phyloP scores from a whole-genome alignment of 495 filamentous ascomycete genomes.

The Trichoderma asperelloides region DNA sequence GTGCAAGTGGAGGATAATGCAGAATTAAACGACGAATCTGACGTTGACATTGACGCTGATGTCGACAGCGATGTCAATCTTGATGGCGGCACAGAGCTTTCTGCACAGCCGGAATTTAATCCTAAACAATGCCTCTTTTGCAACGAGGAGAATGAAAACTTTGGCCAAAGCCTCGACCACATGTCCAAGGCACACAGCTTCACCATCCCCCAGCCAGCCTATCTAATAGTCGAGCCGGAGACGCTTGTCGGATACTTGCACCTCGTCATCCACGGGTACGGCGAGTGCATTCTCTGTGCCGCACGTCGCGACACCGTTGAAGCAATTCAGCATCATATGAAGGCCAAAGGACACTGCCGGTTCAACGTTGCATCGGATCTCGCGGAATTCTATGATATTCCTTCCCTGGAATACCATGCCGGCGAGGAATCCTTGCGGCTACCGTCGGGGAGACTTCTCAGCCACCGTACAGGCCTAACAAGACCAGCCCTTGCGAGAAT shows the following conservation, averaged over 20 bases:
- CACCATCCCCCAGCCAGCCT: constrained; percentile 19
- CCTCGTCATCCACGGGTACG: constrained; percentile 21
- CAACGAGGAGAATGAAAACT: constrained; percentile 14
- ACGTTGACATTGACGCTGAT: no score
- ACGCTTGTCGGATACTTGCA: constrained; percentile 24
- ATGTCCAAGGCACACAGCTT: constrained; percentile 26
- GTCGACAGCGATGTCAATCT: no score
- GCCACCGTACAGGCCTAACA: constrained; percentile 12
- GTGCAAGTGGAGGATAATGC: background rate
- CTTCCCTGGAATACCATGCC: background rate
- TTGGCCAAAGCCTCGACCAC: constrained; percentile 22
- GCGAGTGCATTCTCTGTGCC: constrained; percentile 28
- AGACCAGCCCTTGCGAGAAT: background rate
- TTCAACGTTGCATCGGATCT: constrained; percentile 19
- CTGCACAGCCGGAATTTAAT: constrained; percentile 8
- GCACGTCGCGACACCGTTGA: constrained; percentile 11
- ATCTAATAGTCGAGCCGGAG: constrained; percentile 21
- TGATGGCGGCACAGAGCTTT: background rate
- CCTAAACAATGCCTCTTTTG: constrained; percentile 22
- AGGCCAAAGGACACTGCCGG: constrained; percentile 22
- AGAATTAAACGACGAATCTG: background rate
- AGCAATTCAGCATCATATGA: constrained; percentile 22
- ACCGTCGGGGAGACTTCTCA: constrained; percentile 25
- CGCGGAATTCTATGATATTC: constrained; percentile 19
- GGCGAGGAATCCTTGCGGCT: constrained; percentile 13